phyloP scores from a whole-genome alignment of 225 moss, liverwort and hornwort species.

The Takakia lepidozioides region DNA sequence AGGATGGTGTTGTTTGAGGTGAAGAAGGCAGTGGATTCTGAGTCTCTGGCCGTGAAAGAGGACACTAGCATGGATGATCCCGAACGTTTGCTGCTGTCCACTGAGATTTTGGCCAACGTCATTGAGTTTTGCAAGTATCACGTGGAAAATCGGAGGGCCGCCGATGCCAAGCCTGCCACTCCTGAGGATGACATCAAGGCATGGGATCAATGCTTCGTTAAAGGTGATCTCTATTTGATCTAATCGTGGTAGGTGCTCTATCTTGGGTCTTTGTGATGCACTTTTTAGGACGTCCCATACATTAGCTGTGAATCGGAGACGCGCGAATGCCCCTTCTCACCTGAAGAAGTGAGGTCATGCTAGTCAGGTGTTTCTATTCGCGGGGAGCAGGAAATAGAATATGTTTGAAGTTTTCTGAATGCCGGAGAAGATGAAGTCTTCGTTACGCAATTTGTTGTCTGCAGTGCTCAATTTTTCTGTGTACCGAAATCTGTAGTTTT shows the following conservation, averaged over 20 bases:
- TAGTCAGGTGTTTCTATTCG: background rate
- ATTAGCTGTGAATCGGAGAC: background rate
- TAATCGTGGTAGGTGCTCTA: background rate
- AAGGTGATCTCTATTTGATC: background rate
- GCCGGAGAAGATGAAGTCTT: too few relatives aligned
- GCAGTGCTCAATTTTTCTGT: too few relatives aligned
- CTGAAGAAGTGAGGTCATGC: background rate
- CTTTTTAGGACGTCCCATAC: background rate
- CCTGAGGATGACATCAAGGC: too few relatives aligned
- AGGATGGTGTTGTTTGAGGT: background rate
- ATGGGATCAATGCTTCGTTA: background rate
- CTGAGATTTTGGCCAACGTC: too few relatives aligned
- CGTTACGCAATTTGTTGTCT: too few relatives aligned
- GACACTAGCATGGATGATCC: background rate
- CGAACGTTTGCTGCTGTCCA: background rate
- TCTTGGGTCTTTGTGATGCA: background rate
- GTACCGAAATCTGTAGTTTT: too few relatives aligned
- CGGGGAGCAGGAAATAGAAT: background rate
- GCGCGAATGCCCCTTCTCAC: too few relatives aligned
- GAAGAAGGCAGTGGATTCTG: background rate
- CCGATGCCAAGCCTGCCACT: background rate
- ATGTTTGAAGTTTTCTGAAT: background rate
- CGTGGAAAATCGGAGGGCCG: background rate
- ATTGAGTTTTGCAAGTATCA: too few relatives aligned
- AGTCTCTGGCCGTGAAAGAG: background rate